These are phyloP conservation scores for Microthyrium microscopicum DNA, from an alignment of 2,329 filamentous ascomycete species.

Conservation along the genomic window DNA sequence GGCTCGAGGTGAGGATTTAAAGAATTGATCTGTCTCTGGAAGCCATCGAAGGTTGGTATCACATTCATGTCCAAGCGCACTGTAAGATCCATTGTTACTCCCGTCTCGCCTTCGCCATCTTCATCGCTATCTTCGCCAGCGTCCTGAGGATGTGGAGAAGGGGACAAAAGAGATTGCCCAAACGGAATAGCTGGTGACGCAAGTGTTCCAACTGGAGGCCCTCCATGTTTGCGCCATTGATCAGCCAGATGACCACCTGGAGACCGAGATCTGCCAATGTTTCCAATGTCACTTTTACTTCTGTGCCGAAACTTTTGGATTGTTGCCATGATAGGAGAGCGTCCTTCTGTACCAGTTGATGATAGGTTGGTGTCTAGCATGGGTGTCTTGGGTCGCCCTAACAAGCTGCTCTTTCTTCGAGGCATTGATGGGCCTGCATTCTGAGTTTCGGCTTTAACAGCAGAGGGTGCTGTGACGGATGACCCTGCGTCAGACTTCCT, in stretches of 20 bases:
- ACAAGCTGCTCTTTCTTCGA: constrained; percentile 25
- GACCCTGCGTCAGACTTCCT: too few species aligned
- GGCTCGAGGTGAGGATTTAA: constrained; percentile 58
- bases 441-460: background rate
- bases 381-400: constrained; percentile 24
- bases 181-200: constrained; percentile 29
- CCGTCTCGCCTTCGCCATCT: constrained; percentile 29
- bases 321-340: constrained; percentile 28
- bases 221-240: constrained; percentile 40
- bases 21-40: constrained; percentile 54
- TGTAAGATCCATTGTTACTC: constrained; percentile 43
- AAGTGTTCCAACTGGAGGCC: constrained; percentile 40
- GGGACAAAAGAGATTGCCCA: constrained; percentile 16
- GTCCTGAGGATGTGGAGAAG: constrained; percentile 8
- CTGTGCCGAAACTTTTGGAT: constrained; percentile 32
- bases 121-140: constrained; percentile 23
- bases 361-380: constrained; percentile 22
- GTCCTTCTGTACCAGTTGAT: constrained; percentile 35
- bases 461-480: too few species aligned
- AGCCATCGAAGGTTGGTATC: constrained; percentile 57
- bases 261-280: too few species aligned
- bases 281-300: constrained; percentile 41
- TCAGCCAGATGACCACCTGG: constrained; percentile 28
- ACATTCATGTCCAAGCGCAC: constrained; percentile 47
- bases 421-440: too few species aligned